These are phyloP conservation scores for Liquidambar formosana DNA, from an alignment of 164 flowering plant genomes.

Conservation along the genomic window DNA sequence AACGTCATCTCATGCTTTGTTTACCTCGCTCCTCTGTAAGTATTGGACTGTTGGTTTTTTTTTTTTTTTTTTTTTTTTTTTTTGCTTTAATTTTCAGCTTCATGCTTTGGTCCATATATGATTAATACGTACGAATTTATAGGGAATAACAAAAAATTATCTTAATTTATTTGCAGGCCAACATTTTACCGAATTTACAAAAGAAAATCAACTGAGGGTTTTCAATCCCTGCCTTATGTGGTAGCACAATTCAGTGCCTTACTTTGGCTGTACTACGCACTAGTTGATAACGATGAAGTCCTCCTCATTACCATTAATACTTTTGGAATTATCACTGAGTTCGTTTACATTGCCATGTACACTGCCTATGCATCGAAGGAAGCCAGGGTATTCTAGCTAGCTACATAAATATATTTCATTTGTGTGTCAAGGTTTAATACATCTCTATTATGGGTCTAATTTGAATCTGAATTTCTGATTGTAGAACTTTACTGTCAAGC, in stretches of 20 bases:
- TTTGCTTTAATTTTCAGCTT: neutral
- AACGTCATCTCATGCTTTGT: constrained; percentile 52
- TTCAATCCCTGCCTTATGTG: constrained; percentile 56
- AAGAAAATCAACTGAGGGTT: constrained; percentile 60
- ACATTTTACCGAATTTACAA: constrained; percentile 52
- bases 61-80: neutral
- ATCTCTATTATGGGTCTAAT: neutral
- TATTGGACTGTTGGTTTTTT: too few species aligned
- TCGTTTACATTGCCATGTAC: constrained; percentile 29
- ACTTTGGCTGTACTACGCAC: constrained; percentile 60
- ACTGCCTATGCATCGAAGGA: constrained; percentile 24
- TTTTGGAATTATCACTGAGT: constrained; percentile 37
- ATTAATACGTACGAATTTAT: too few species aligned
- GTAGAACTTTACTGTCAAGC: constrained; percentile 31
- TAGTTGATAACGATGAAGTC: constrained; percentile 23
- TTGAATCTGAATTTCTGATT: neutral
- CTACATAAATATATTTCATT: neutral
- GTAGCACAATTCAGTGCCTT: constrained; percentile 48
- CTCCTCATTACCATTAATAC: constrained; percentile 47
- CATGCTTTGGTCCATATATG: too few species aligned
- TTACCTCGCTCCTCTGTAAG: constrained; percentile 63
- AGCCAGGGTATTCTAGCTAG: constrained; percentile 18
- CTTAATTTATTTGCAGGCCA: constrained; percentile 34
- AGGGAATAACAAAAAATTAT: neutral
- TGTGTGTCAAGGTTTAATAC: neutral